phyloP scores from a whole-genome alignment of 768 basidiomycete genomes.

The Mycena amicta region DNA sequence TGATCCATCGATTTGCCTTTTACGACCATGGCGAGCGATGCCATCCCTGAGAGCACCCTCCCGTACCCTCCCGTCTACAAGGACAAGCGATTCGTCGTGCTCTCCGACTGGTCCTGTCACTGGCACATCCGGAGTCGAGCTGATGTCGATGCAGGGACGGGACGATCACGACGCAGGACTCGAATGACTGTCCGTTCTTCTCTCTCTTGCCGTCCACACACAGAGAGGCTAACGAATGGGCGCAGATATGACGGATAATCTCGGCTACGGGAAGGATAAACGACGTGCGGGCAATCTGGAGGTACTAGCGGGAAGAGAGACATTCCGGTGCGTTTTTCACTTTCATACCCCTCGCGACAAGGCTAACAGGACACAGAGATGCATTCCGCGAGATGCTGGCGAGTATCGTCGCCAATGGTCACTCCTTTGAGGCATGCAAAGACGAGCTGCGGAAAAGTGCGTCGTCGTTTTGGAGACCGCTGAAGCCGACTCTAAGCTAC shows the following conservation, averaged over 20 bases:
- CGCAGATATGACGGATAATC: slow-evolving; percentile 84
- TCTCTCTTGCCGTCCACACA: not conserved
- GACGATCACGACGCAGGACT: slow-evolving; percentile 91
- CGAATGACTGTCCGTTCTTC: slow-evolving; percentile 78
- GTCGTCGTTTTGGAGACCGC: slow-evolving; percentile 21
- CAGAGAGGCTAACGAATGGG: not conserved
- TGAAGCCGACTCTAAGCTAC: slow-evolving; percentile 9
- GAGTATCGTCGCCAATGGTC: slow-evolving; percentile 72
- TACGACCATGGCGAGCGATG: too few relatives aligned
- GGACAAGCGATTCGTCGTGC: slow-evolving; percentile 81
- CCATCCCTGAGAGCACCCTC: slow-evolving; percentile 61
- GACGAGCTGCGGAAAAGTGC: slow-evolving; percentile 70
- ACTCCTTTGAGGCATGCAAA: slow-evolving; percentile 87
- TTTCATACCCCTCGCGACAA: not conserved
- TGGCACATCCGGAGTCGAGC: not conserved
- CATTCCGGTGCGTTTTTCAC: slow-evolving; percentile 61
- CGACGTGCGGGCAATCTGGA: slow-evolving; percentile 75
- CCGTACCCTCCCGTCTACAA: slow-evolving; percentile 81
- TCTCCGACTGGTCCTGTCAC: slow-evolving; percentile 79
- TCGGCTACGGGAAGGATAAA: slow-evolving; percentile 80
- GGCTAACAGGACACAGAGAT: slow-evolving; percentile 56
- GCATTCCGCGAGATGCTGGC: slow-evolving; percentile 85
- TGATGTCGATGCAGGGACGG: slow-evolving; percentile 64
- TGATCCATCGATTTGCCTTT: too few relatives aligned
- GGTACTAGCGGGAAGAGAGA: slow-evolving; percentile 64